A percentile compares a stretch with the other conserved stretches of the same genome.
Evolutionary conservation across 2,329 filamentous ascomycete genomes (phyloP).

Genomic region (Aspergillus sp.): DNA sequence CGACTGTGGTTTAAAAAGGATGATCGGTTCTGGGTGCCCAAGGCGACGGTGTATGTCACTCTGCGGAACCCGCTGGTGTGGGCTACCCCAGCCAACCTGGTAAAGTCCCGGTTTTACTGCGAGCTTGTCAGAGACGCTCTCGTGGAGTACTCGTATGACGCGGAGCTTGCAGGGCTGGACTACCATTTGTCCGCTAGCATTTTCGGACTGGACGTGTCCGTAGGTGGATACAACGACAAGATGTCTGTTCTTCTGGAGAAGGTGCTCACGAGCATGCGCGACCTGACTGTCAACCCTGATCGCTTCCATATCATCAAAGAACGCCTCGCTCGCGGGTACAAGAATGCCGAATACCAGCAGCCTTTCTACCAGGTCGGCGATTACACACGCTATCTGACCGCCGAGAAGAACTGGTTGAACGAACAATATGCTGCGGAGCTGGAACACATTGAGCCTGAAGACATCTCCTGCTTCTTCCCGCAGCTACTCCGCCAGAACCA

Average conservation of each 20-base stretch:
- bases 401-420: slow-evolving; percentile 72
- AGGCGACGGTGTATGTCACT: slow-evolving; percentile 80
- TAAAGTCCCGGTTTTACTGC: slow-evolving; percentile 77
- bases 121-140: slow-evolving; percentile 85
- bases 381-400: slow-evolving; percentile 76
- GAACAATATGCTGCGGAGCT: slow-evolving; percentile 78
- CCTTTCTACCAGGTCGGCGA: slow-evolving; percentile 86
- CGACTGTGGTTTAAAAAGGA: slow-evolving; percentile 98
- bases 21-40: slow-evolving; percentile 96
- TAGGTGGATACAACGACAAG: slow-evolving; percentile 96
- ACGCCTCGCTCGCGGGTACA: slow-evolving; percentile 69
- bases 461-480: slow-evolving; percentile 73
- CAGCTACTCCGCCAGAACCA: slow-evolving; percentile 80
- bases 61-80: slow-evolving; percentile 76
- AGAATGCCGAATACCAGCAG: slow-evolving; percentile 84
- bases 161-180: slow-evolving; percentile 83
- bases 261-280: slow-evolving; percentile 77
- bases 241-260: slow-evolving; percentile 86
- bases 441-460: slow-evolving; percentile 68
- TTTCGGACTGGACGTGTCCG: slow-evolving; percentile 71
- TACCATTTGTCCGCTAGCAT: slow-evolving; percentile 74
- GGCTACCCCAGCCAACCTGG: slow-evolving; percentile 71
- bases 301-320: slow-evolving; percentile 92
- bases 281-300: slow-evolving; percentile 79
- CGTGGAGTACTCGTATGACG: slow-evolving; percentile 92